phyloP scores from a whole-genome alignment of 345 rosid genomes.

The Barbarea vulgaris region DNA sequence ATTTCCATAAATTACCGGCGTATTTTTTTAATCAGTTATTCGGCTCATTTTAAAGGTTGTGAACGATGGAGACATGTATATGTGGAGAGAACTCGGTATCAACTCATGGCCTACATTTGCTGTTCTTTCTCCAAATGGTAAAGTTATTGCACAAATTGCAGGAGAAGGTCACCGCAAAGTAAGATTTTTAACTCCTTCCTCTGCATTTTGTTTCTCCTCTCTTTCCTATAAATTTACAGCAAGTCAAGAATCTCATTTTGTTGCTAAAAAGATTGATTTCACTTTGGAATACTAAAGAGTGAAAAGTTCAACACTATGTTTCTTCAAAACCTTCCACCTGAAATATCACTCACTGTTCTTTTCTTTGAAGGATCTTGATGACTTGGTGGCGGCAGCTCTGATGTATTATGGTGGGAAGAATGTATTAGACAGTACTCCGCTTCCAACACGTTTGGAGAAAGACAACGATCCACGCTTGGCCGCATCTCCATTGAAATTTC shows the following conservation, averaged over 20 bases:
- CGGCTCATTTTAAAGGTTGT: slow-evolving; percentile 58
- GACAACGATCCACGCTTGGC: slow-evolving; percentile 76
- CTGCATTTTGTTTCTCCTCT: background rate
- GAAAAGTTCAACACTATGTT: background rate
- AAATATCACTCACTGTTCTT: background rate
- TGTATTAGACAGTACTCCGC: slow-evolving; percentile 59
- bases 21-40: background rate
- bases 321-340: background rate
- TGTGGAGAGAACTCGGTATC: slow-evolving; percentile 91
- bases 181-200: slow-evolving; percentile 30
- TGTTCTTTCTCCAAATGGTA: slow-evolving; percentile 83
- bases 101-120: slow-evolving; percentile 98
- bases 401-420: slow-evolving; percentile 75
- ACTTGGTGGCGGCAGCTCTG: slow-evolving; percentile 87
- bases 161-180: slow-evolving; percentile 94
- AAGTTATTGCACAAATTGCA: slow-evolving; percentile 75
- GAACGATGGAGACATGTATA: slow-evolving; percentile 89
- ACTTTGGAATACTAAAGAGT: background rate
- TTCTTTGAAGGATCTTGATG: slow-evolving; percentile 72
- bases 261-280: no score
- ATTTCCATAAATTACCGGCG: slow-evolving; percentile 1
- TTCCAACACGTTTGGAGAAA: slow-evolving; percentile 80
- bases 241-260: background rate
- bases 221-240: background rate
- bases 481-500: slow-evolving; percentile 88